phyloP scores from a whole-genome alignment of 495 filamentous ascomycete genomes.

The Echria macrotheca region DNA sequence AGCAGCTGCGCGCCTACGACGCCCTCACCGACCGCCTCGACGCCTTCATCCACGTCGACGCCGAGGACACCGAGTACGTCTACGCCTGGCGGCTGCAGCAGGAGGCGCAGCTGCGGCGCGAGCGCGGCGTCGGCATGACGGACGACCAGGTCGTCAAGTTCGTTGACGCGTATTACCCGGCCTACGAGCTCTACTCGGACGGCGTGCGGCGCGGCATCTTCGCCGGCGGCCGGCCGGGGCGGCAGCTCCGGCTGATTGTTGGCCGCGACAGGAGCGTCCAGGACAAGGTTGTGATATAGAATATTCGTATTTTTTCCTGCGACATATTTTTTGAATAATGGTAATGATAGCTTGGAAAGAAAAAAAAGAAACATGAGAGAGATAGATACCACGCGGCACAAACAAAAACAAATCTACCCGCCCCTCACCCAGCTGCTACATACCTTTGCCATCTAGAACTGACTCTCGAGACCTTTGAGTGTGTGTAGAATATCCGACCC shows the following conservation, averaged over 20 bases:
- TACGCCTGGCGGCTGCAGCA: slow-evolving; percentile 87
- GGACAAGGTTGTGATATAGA: slow-evolving; percentile 49
- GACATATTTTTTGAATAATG: neutral
- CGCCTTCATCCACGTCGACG: slow-evolving; percentile 85
- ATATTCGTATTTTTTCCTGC: slow-evolving; percentile 6
- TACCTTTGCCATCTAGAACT: neutral
- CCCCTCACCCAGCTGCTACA: neutral
- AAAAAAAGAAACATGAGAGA: too few relatives aligned
- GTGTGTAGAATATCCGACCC: neutral
- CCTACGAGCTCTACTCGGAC: slow-evolving; percentile 69
- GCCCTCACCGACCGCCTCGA: slow-evolving; percentile 66
- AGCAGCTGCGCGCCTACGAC: slow-evolving; percentile 64
- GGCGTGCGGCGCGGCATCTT: slow-evolving; percentile 61
- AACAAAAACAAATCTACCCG: neutral
- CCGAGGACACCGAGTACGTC: slow-evolving; percentile 67
- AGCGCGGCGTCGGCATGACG: slow-evolving; percentile 66
- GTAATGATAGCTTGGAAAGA: neutral
- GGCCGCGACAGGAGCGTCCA: slow-evolving; percentile 59
- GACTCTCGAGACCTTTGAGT: too few relatives aligned
- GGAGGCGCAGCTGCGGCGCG: slow-evolving; percentile 59
- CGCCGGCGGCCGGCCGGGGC: slow-evolving; percentile 37
- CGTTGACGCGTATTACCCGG: slow-evolving; percentile 55
- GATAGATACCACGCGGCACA: neutral
- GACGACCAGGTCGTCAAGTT: slow-evolving; percentile 46
- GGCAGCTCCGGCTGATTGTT: slow-evolving; percentile 69